Base-by-base conservation (phyloP, 352 stramenopile species). In the Phytophthora citricola region DNA sequence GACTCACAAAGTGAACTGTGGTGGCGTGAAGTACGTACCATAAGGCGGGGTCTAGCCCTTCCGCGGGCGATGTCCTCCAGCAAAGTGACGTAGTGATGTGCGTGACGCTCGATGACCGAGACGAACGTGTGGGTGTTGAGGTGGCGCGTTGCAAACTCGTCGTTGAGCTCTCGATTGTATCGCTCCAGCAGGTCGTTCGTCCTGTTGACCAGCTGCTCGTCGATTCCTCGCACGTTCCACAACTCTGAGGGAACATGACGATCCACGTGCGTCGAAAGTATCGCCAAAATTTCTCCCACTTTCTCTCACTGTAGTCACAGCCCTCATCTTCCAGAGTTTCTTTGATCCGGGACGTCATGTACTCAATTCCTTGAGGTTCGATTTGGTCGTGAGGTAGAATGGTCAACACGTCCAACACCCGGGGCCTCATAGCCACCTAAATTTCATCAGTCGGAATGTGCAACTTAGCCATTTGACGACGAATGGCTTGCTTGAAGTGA, bases 401-500 rank as follows among this genome's bases (percentile, higher is more conserved):
- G 2, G 52, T 58, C 4, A 63, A 4, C 8, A 32, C 4, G 38
- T 66, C 50, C 4, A 63, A 12, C 10, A 66, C 15, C 0, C 45
- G 36, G 9, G 24, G 50, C 5, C 36, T 3, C 58, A 69, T 73
- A 0, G 43, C 36, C 2, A 24, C 34, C 1, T 10, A 22, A 4
- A 59, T 43, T n/a, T 58, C 55, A 22, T 27, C 10, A 10, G 47
- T 24, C 1, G 56, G 48, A 38, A 76, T 66, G 8, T 34, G 14
- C 5, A 72, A 14, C 9, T 50, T 56, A 0, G 36, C 20, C 68
- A 72, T 72, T 1, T n/a, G 27, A 14, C 66, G 34, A 7, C 46
- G 47, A 26, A 73, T 29, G 0, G 59, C 55, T 26, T 77, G 64
- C 49, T 77, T 76, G 44, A 68, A 61, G 20, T 70, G 69, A 15